Evolutionary conservation across 768 basidiomycete genomes (phyloP), one percentile per base, ranked within the genome.

Genomic region (Xerocomellus amylosporus): DNA sequence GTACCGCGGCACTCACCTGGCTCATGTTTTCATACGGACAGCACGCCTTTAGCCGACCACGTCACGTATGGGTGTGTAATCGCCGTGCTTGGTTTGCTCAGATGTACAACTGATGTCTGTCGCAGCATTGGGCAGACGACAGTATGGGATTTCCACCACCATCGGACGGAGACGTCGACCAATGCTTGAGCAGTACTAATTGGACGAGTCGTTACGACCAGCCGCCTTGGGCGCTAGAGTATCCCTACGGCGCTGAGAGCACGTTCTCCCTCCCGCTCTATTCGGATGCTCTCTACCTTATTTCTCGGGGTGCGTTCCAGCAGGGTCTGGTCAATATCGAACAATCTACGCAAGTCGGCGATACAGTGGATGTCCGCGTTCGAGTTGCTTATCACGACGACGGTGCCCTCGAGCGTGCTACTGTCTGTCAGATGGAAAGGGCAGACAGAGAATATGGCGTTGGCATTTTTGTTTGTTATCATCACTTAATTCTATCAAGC

Each of bases 401-500:
- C n/a, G 20, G 51, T 17, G 46, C 48, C 26, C 60, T 72, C 31
- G 57, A 65, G 20, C 59, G 43, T 8, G 64, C 63, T 19, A 56
- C 61, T 28, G 66, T 75, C 34, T 75, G 74, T 43, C 62, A 40
- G 41, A 54, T 70, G 46, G 62, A 68, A 46, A 66, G 61, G 40
- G 52, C 50, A 13, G 64, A 59, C 3, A 54, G 49, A 9, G 61
- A 65, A 24, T 30, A 68, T 40, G 72, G 73, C 8, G 55, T 70
- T 36, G 75, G 73, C 9, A 65, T 75, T 20, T 66, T 74, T 39
- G 74, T 75, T 51, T 37, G 67, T 67, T 3, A 3, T 36, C 34
- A 14, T 40, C 20, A 5, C 15, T 41, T 36, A 30, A 28, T 44
- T 17, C 10, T 13, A 37, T 39, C 37, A 1, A 9, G n/a, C 20